Evolutionary conservation across 441 rosid genomes (phyloP), one percentile per base, ranked within the genome.

Genomic region (Populus hybrid): DNA sequence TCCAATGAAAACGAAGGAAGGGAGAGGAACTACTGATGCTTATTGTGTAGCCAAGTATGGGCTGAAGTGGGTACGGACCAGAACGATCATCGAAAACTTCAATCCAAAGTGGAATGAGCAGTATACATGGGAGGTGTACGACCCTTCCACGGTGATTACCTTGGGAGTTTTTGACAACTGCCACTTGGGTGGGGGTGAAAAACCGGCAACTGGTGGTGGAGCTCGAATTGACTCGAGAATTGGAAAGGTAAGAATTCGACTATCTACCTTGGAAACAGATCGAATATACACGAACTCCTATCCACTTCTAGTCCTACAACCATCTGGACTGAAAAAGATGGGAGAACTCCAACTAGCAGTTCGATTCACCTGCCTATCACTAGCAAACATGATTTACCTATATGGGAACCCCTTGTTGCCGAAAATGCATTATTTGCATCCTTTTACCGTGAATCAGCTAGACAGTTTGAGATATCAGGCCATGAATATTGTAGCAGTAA

Each of bases 11-110:
- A 75, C 81, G 0, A 92, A 85, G 82, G 97, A 95, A 21, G 95
- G 94, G 30, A 84, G 85, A 75, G 97, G 97, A 72, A 82, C 87
- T 20, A 91, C 98, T n/a, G 98, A 95, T 80, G 95, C 98, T 20
- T 95, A 91, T 67, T 95, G 99, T 67, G 97, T 92, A 34, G 99
- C 99, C 46, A 95, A 95, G 85, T 95, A 93, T 9, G 99, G 99
- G n/a, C 91, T 90, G 82, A 95, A 95, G 82, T 95, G 99, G 99
- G 88, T 93, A 28, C 84, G 99, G 69, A 95, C 99, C 8, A 85
- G 98, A 83, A 93, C 99, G 20, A 91, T 95, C 69, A 85, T 89
- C 0, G 98, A 92, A 75, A 92, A 84, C 81, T 89, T 89, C 63
- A 84, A 81, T 73, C 99, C 99, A 35, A 89, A 84, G 83, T 95